phyloP scores from a whole-genome alignment of 441 rosid genomes.

The Jatropha podagrica region DNA sequence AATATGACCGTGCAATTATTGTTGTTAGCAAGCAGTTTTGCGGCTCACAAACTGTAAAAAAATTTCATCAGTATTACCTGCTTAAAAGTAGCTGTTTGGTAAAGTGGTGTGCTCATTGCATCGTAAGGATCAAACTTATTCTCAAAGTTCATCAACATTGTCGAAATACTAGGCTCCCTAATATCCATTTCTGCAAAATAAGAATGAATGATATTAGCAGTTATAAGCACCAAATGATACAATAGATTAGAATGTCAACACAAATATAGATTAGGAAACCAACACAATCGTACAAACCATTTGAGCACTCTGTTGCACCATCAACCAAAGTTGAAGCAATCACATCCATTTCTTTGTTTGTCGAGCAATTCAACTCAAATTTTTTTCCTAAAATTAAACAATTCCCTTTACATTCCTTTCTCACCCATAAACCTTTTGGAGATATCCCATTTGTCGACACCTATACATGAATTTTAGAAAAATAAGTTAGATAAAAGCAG shows the following conservation, averaged over 20 bases:
- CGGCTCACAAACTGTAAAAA: background rate
- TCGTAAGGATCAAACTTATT: constrained; percentile 72
- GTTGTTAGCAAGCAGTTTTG: background rate
- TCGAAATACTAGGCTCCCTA: constrained; percentile 65
- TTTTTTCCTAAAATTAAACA: constrained; percentile 26
- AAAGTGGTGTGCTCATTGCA: constrained; percentile 86
- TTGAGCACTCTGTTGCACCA: constrained; percentile 28
- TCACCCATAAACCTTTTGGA: constrained; percentile 30
- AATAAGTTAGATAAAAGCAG: background rate
- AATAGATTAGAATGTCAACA: background rate
- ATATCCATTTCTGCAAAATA: constrained; percentile 38
- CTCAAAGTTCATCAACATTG: constrained; percentile 66
- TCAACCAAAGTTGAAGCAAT: constrained; percentile 42
- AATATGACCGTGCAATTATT: background rate
- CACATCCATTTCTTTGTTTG: constrained; percentile 44
- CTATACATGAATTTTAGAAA: constrained; percentile 26
- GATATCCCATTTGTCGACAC: constrained; percentile 27
- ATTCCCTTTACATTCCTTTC: constrained; percentile 31
- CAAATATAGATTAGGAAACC: background rate
- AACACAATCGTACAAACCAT: constrained; percentile 37
- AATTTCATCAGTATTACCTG: constrained; percentile 46
- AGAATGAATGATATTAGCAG: background rate
- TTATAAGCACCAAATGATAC: background rate
- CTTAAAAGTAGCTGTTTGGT: constrained; percentile 92
- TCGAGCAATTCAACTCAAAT: constrained; percentile 42